Conservation (phyloP, 2,329 filamentous ascomycete genomes). For the Arthrobotrys entomopaga region DNA sequence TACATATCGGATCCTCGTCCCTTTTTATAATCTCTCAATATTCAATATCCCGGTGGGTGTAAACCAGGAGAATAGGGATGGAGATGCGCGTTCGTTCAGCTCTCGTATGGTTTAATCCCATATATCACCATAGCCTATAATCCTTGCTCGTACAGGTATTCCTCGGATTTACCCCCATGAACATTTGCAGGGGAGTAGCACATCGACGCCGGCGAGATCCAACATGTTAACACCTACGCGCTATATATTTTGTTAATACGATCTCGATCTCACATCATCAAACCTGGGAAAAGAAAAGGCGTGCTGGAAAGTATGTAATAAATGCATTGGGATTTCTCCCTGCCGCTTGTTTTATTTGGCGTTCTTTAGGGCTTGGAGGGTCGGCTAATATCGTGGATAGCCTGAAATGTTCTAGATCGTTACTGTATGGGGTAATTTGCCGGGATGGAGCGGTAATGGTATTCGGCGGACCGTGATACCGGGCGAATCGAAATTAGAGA, state of each 20-base stretch:
- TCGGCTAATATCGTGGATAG: conserved; percentile 52
- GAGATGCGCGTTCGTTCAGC: conserved; percentile 7
- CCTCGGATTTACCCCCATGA: conserved; percentile 15
- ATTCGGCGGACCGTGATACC: conserved; percentile 49
- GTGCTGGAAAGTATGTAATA: conserved; percentile 26
- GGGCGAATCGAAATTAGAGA: conserved; percentile 28
- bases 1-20: not conserved
- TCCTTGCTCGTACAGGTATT: not conserved
- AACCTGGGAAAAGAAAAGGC: not conserved
- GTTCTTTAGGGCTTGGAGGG: conserved; percentile 25
- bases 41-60: not conserved
- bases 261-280: too few relatives aligned
- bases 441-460: conserved; percentile 20
- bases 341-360: too few relatives aligned
- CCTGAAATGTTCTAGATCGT: conserved; percentile 53
- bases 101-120: conserved; percentile 22
- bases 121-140: conserved; percentile 41
- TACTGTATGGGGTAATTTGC: conserved; percentile 55
- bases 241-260: too few relatives aligned
- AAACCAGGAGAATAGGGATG: conserved; percentile 1
- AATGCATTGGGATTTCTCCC: conserved; percentile 15
- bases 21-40: conserved; percentile 11
- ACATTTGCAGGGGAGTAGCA: not conserved
- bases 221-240: too few relatives aligned
- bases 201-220: too few relatives aligned